Conservation (phyloP, 1,284 basidiomycete genomes). For the Ganoderma resinaceum region DNA sequence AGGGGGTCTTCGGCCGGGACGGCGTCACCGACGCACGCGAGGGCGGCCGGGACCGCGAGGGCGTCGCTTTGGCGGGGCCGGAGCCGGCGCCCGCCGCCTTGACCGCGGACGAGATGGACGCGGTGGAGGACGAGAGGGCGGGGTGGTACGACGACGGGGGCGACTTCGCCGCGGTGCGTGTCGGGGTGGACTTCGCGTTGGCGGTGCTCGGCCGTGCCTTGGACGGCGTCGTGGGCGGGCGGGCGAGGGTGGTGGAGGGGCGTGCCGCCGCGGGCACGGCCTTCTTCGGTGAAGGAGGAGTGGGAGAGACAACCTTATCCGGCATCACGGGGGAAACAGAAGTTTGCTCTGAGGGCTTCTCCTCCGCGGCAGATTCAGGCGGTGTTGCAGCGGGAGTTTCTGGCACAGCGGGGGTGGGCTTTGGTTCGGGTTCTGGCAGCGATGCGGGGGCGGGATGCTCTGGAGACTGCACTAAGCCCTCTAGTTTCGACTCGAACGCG, state of each 20-base stretch:
- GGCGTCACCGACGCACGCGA: constrained; percentile 44
- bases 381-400: constrained; percentile 15
- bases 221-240: constrained; percentile 37
- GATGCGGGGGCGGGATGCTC: constrained; percentile 14
- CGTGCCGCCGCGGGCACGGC: constrained; percentile 21
- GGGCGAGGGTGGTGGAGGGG: constrained; percentile 20
- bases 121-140: constrained; percentile 31
- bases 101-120: constrained; percentile 27
- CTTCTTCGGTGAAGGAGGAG: constrained; percentile 37
- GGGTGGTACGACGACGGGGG: constrained; percentile 39
- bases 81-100: constrained; percentile 26
- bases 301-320: constrained; percentile 23
- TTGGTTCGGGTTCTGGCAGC: constrained; percentile 19
- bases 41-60: constrained; percentile 33
- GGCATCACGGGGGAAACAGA: constrained; percentile 27
- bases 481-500: constrained; percentile 18
- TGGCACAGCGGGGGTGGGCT: constrained; percentile 10
- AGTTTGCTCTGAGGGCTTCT: constrained; percentile 33
- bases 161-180: constrained; percentile 39
- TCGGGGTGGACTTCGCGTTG: constrained; percentile 28
- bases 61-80: constrained; percentile 21
- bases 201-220: constrained; percentile 33
- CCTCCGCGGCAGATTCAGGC: constrained; percentile 18
- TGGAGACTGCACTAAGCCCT: constrained; percentile 19
- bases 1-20: constrained; percentile 47